Evolutionary conservation across 176 grass and related monocot genomes (phyloP).

Genomic region (sorghum (Sorghum bicolor)): Sorghum_bicolor_NCBIv3 NC_012870.2:74603501-74604000

Average conservation of each 20-base stretch:
- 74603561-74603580: neutral
- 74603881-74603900: neutral
- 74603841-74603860: neutral
- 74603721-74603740: neutral
- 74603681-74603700: neutral
- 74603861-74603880: neutral
- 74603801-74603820: neutral
- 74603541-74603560: conserved; percentile 23
- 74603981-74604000: neutral
- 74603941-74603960: neutral
- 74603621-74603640: neutral
- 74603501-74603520: conserved; percentile 3
- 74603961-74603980: neutral
- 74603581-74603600: neutral
- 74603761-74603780: neutral
- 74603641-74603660: neutral
- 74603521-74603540: neutral
- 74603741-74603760: neutral
- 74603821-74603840: neutral
- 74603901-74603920: neutral
- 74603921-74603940: neutral
- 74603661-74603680: neutral
- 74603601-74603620: neutral
- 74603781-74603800: neutral
- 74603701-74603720: too few species aligned